Evolutionary conservation across 2,329 filamentous ascomycete genomes (phyloP), one percentile per base, ranked within the genome.

Genomic region (Cladosporium sp.): DNA sequence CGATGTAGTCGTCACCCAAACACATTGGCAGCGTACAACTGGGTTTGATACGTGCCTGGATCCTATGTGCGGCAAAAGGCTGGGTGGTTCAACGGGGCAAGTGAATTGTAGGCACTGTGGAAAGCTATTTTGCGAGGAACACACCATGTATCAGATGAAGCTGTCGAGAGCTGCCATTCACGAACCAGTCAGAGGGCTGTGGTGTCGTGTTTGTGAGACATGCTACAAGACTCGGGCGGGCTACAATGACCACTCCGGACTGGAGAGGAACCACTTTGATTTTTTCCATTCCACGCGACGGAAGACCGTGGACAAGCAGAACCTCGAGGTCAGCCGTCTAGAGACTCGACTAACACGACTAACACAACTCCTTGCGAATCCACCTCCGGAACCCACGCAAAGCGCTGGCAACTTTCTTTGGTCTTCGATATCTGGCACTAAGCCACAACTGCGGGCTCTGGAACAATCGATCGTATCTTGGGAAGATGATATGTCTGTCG

Each of bases 141-240:
- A 99, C 77, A 98, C 95, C 62, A 97, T 99, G 93, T 99, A 98
- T 75, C 94, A 99, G 81, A 98, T 98, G 91, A 97, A 96, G 82
- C 84, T 99, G 12, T 97, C 93, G 10, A 85, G 93, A 64, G 90
- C 93, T 33, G 95, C 95, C 4, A 86, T 89, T 66, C 92, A 97
- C 78, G 95, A 99, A 69, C 94, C 95, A 0, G 87, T 95, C 1
- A 84, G 94, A 68, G 95, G 95, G 8, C 86, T 92, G 71, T 99
- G 95, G 95, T 96, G 92, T 72, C 83, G 95, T 61, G 94, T 98
- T 1, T 99, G 95, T 76, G 95, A 99, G 81, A 98, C 95, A n/a
- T 99, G 95, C 80, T 99, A 95, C 81, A 98, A 97, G 80, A 97
- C 93, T 61, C 87, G 95, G 72, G 92, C 93, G 29, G 95, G 95